Evolutionary conservation across 768 basidiomycete genomes (phyloP), one percentile per base, ranked within the genome.

Genomic region (Imleria badia): DNA sequence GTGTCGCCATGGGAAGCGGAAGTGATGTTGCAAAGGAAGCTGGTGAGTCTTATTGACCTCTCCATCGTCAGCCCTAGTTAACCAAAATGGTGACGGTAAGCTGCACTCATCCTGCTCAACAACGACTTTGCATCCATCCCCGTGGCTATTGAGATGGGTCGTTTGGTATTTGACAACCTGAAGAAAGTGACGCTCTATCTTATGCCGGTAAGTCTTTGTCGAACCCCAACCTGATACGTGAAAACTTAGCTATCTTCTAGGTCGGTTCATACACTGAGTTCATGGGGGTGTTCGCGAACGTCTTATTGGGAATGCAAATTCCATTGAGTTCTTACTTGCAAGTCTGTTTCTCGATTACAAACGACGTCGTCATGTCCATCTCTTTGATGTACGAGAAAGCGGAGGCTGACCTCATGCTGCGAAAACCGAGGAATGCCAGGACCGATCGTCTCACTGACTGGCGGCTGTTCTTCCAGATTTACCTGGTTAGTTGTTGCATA

Each of bases 191-290:
- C 75, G 17, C 58, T 76, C n/a, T 76, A 78, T 53, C 62, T 79
- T 10, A 73, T 78, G 65, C 78, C 78, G 11, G 74, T 76, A 54
- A 44, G 70, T 59, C 12, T 17, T 14, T 47, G 11, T 34, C 23
- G 15, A 47, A 15, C 39, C 15, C 10, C 39, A 23, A 15, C 3
- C 6, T 34, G 22, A 45, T 7, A 19, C 19, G 6, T 11, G 15
- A 39, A 15, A 12, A 30, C 52, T 55, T 13, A 56, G 2, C 6
- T 52, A 11, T 30, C 4, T 17, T 13, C 19, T 56, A 78, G 70
- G 76, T 79, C n/a, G 80, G 81, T 30, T 78, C 78, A 20, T 86
- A 83, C 71, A 78, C 81, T 17, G 82, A 85, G 59, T 77, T 83
- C 54, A 77, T 82, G 73, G 74, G 73, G 1, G 81, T 86, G 48